These are phyloP conservation scores for Eimeria praecox DNA, from an alignment of 169 alveolate genomes.

Conservation along the genomic window DNA sequence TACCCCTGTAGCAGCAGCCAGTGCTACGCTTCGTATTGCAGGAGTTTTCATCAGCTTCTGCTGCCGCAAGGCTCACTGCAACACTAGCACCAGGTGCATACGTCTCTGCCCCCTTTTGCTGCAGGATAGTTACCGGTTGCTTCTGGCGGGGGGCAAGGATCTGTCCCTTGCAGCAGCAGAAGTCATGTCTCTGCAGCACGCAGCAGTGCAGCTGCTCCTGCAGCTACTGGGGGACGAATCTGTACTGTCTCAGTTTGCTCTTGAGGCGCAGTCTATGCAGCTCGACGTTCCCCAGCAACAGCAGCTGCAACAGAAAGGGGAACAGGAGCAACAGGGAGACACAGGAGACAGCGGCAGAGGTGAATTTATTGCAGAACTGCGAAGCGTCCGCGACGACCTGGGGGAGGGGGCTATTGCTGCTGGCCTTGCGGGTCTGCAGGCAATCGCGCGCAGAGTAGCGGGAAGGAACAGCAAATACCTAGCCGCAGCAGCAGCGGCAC, in stretches of 20 bases:
- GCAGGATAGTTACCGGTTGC: constrained; percentile 57
- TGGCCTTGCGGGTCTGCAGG: constrained; percentile 58
- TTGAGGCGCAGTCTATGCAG: not conserved
- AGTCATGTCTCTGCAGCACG: constrained; percentile 59
- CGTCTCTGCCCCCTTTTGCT: constrained; percentile 68
- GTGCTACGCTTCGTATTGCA: constrained; percentile 3
- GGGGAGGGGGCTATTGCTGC: not conserved
- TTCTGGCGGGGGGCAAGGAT: constrained; percentile 25
- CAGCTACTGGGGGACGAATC: constrained; percentile 44
- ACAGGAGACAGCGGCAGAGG: not conserved
- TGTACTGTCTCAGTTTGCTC: constrained; percentile 5
- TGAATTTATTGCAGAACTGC: not conserved
- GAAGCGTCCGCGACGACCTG: not conserved
- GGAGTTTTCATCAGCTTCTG: constrained; percentile 37
- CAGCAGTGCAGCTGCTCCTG: constrained; percentile 71
- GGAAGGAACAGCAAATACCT: not conserved
- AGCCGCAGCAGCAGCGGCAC: constrained; percentile 70
- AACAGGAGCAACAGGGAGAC: not conserved
- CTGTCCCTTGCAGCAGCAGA: constrained; percentile 58
- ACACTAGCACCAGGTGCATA: not conserved
- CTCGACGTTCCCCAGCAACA: not conserved
- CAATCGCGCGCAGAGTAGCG: constrained; percentile 22
- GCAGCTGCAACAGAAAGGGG: not conserved
- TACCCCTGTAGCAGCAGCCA: constrained; percentile 9
- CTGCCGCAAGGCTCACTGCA: constrained; percentile 12